Percentiles rank a stretch among this genome's conserved stretches.
Conservation (phyloP, 257 asterid species). For the Voacanga thouarsii region DNA sequence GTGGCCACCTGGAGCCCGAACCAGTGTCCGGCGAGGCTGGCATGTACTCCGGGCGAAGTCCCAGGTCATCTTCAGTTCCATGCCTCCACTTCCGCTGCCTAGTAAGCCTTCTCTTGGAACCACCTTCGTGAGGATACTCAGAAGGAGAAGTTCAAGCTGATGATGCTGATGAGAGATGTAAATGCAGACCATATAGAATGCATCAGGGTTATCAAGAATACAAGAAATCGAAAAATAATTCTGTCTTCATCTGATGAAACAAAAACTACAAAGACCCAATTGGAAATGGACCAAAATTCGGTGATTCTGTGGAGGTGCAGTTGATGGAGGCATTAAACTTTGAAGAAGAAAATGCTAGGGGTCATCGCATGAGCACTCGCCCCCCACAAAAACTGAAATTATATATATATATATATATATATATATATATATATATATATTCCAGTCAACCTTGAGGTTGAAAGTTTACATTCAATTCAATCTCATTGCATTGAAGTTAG, state of each 20-base stretch:
- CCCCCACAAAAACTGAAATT: not conserved
- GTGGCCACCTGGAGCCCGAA: constrained; percentile 30
- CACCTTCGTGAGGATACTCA: constrained; percentile 34
- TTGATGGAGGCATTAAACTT: constrained; percentile 7
- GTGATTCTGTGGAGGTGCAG: not conserved
- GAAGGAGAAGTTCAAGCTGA: constrained; percentile 25
- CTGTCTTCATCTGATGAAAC: constrained; percentile 7
- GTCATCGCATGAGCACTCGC: constrained; percentile 5
- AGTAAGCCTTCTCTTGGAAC: constrained; percentile 32
- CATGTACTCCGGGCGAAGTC: constrained; percentile 42
- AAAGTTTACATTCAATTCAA: not conserved
- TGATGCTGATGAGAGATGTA: constrained; percentile 44
- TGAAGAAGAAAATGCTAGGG: constrained; percentile 1
- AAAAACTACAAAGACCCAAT: not conserved
- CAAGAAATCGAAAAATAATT: not conserved
- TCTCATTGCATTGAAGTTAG: not conserved
- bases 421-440: no score
- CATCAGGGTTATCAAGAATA: constrained; percentile 31
- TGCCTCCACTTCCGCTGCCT: constrained; percentile 57
- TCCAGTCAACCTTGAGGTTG: constrained; percentile 8
- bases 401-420: no score
- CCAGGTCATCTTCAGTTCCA: constrained; percentile 49
- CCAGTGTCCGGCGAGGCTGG: constrained; percentile 54
- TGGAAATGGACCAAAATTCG: not conserved
- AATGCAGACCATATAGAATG: constrained; percentile 51